phyloP scores from a whole-genome alignment of 257 asterid species.

The Petunia secreta region DNA sequence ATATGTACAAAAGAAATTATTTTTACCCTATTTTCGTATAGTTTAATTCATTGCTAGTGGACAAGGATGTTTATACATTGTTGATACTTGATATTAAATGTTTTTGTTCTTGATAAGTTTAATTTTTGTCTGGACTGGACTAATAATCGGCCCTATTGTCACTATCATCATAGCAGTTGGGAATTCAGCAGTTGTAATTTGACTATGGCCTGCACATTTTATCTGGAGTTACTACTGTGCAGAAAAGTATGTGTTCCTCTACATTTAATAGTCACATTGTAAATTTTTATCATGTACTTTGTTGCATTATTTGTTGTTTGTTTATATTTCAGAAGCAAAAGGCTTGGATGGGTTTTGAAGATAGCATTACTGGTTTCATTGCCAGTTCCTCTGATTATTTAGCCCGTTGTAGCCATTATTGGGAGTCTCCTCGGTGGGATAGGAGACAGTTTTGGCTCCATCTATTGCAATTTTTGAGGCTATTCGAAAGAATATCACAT shows the following conservation, averaged over 20 bases:
- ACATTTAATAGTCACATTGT: background rate
- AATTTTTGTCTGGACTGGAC: conserved; percentile 53
- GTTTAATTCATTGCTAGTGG: too few relatives aligned
- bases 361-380: conserved; percentile 46
- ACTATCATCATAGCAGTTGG: conserved; percentile 52
- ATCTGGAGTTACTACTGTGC: conserved; percentile 83
- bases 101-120: conserved; percentile 20
- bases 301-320: background rate
- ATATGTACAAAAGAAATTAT: too few relatives aligned
- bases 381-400: conserved; percentile 67
- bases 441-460: conserved; percentile 79
- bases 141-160: conserved; percentile 60
- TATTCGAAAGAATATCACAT: conserved; percentile 57
- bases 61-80: background rate
- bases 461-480: conserved; percentile 90
- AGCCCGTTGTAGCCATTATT: conserved; percentile 62
- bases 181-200: conserved; percentile 75
- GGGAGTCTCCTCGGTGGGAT: conserved; percentile 81
- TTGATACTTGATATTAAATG: background rate
- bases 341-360: conserved; percentile 81
- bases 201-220: conserved; percentile 89
- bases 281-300: background rate
- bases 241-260: conserved; percentile 49
- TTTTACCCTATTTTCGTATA: too few relatives aligned
- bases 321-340: conserved; percentile 56